Evolutionary conservation across 139 green algal genomes (phyloP).

Genomic region (Haematococcus lacustris): DNA sequence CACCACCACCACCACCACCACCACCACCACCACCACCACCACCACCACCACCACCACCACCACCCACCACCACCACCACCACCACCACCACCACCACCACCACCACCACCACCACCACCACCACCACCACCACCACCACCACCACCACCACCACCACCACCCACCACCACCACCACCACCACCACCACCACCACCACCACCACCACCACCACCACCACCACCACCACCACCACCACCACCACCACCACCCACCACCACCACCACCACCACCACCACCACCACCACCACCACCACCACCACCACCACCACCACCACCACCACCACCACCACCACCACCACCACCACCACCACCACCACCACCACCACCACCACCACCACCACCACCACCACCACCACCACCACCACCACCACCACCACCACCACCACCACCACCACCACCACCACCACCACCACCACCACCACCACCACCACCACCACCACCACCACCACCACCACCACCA

Average conservation of each 20-base stretch:
- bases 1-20: conserved; percentile 5
- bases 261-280: conserved; percentile 9
- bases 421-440: conserved; percentile 5
- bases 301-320: conserved; percentile 10
- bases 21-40: conserved; percentile 5
- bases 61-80: too few relatives aligned
- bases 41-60: too few relatives aligned
- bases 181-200: conserved; percentile 12
- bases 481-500: conserved; percentile 5
- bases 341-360: conserved; percentile 12
- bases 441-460: conserved; percentile 3
- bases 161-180: too few relatives aligned
- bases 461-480: conserved; percentile 4
- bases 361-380: conserved; percentile 11
- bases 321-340: conserved; percentile 9
- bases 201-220: conserved; percentile 12
- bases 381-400: conserved; percentile 11
- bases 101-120: conserved; percentile 5
- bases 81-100: conserved; percentile 3
- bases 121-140: conserved; percentile 1
- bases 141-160: too few relatives aligned
- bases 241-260: too few relatives aligned
- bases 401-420: conserved; percentile 6
- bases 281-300: conserved; percentile 11
- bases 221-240: conserved; percentile 11